Base-by-base conservation (phyloP, 129 eudicot genomes). In the Heracleum sosnowskyi region DNA sequence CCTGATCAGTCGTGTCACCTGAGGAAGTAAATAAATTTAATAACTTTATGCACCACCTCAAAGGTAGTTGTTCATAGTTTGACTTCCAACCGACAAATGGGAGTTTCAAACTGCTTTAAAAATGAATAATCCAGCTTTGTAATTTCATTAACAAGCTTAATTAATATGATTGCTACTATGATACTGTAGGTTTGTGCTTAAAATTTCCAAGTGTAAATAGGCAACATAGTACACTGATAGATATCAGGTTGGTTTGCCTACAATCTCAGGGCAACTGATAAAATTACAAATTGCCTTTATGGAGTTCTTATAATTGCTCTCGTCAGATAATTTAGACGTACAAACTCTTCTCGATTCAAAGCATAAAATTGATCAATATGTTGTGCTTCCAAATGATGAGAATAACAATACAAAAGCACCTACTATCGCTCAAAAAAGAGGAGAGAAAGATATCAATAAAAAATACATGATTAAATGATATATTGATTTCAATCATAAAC, bases 1-100 rank as follows among this genome's bases (percentile, higher is more conserved):
- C 83, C 85, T 95, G 24, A 95, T 97, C 37, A 95, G 85, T 86
- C 98, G 90, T 11, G 98, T 95, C 39, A 95, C 98, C 98, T 94
- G 88, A 51, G 77, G 37, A 60, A 35, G 79, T 11, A 41, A 81
- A 26, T 9, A 11, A 68, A 17, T 40, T 74, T 18, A 26, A 34
- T n/a, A 33, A 49, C 44, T 36, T 39, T n/a, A 57, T n/a, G n/a
- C 64, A 60, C 29, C 68, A 26, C 68, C 16, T n/a, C 4, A n/a
- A 10, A 22, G 22, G 18, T 35, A 69, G 44, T 18, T 7, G 11
- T 28, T 72, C 33, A n/a, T 11, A 24, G 2, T 44, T 39, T 0
- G 18, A 40, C 39, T 13, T 46, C 31, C 31, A 70, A 37, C 46
- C 46, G 22, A 37, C 22, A 37, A 2, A 20, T n/a, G 29, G 11